These are phyloP conservation scores for Solanum etuberosum DNA, from an alignment of 257 asterid genomes.

Conservation along the genomic window DNA sequence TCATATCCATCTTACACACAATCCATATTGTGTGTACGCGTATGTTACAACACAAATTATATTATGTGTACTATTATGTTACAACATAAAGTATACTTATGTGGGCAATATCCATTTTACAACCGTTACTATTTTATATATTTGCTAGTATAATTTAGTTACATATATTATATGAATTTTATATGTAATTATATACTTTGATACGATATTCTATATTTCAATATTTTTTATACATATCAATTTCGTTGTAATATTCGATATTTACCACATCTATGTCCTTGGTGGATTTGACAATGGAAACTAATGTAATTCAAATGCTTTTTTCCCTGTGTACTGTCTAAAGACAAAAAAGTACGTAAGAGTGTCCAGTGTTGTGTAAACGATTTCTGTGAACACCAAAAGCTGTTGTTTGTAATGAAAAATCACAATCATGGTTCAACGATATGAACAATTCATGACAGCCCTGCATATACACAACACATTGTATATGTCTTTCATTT, in stretches of 20 bases:
- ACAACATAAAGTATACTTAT: too few species aligned
- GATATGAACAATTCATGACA: background rate
- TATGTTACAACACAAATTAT: background rate
- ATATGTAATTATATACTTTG: background rate
- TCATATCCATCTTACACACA: background rate
- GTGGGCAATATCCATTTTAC: background rate
- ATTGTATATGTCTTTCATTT: background rate
- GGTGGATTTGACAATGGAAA: background rate
- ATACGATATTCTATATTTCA: too few species aligned
- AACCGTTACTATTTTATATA: too few species aligned
- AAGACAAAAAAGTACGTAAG: background rate
- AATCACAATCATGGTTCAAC: background rate
- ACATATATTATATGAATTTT: too few species aligned
- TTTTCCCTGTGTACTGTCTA: background rate
- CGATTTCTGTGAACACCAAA: background rate
- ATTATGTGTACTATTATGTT: background rate
- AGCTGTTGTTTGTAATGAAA: background rate
- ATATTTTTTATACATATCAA: too few species aligned
- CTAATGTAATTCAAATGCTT: background rate
- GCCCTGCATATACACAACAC: background rate
- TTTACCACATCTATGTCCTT: background rate
- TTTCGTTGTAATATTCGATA: background rate
- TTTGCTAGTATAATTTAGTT: background rate
- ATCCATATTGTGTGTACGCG: background rate
- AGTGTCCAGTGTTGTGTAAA: background rate